Evolutionary conservation across 768 basidiomycete genomes (phyloP).

Genomic region (Mycena amicta): DNA sequence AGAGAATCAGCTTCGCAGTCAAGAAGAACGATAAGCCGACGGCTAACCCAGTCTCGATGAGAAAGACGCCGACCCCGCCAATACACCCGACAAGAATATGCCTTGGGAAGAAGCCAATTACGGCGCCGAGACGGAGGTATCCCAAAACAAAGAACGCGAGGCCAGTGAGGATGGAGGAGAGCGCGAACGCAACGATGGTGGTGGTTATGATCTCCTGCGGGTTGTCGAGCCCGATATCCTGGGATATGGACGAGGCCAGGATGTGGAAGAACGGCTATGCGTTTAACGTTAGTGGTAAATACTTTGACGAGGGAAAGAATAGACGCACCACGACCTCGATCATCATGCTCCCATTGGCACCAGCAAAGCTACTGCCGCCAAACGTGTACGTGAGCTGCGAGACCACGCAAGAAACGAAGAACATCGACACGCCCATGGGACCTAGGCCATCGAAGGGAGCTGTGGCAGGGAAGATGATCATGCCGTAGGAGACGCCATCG

Average conservation of each 20-base stretch:
- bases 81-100: slow-evolving; percentile 98
- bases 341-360: slow-evolving; percentile 96
- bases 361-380: slow-evolving; percentile 87
- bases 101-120: slow-evolving; percentile 95
- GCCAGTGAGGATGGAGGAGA: slow-evolving; percentile 87
- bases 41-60: slow-evolving; percentile 85
- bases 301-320: background rate
- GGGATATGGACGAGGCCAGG: slow-evolving; percentile 75
- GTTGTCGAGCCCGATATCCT: slow-evolving; percentile 69
- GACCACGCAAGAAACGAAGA: slow-evolving; percentile 79
- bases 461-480: slow-evolving; percentile 92
- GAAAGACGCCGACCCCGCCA: slow-evolving; percentile 93
- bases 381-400: slow-evolving; percentile 84
- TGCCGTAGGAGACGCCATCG: slow-evolving; percentile 95
- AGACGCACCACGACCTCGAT: slow-evolving; percentile 90
- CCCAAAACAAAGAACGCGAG: slow-evolving; percentile 88
- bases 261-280: slow-evolving; percentile 93
- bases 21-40: slow-evolving; percentile 2
- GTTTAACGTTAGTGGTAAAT: background rate
- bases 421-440: slow-evolving; percentile 92
- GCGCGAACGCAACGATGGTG: slow-evolving; percentile 84
- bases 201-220: slow-evolving; percentile 83
- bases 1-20: background rate
- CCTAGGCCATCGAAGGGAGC: slow-evolving; percentile 82
- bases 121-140: slow-evolving; percentile 74